These are phyloP conservation scores for Stylosanthes scabra DNA, from an alignment of 331 rosid species.

Conservation along the genomic window DNA sequence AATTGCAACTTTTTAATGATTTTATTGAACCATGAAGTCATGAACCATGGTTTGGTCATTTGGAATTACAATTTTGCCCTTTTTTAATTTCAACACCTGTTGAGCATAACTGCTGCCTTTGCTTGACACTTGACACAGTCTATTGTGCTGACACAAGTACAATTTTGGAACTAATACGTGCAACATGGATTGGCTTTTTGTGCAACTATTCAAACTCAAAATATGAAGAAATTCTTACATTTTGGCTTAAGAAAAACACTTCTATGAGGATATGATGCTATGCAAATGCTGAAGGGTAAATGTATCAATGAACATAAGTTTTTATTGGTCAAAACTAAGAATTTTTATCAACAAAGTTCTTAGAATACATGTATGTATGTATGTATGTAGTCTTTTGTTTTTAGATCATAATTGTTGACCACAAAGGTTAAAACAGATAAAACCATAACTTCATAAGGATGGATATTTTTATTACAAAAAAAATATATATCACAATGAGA, in stretches of 20 bases:
- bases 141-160: conserved; percentile 11
- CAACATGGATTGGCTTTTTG: conserved; percentile 7
- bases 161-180: not conserved
- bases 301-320: not conserved
- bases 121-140: not conserved
- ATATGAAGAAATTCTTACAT: not conserved
- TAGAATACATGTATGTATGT: no score
- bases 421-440: not conserved
- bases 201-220: not conserved
- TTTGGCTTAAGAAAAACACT: not conserved
- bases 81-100: not conserved
- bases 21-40: not conserved
- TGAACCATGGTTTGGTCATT: not conserved
- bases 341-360: no score
- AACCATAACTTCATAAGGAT: not conserved
- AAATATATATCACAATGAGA: not conserved
- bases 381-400: not conserved
- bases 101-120: not conserved
- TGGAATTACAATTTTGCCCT: conserved; percentile 43
- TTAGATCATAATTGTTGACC: not conserved
- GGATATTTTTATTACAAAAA: not conserved
- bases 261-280: not conserved
- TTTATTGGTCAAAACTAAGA: no score
- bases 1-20: conserved; percentile 45
- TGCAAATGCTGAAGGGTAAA: conserved; percentile 8